Evolutionary conservation across 371 early-diverging fungal species (phyloP), one percentile per base, ranked within the genome.

Genomic region (Mortierella sp.): DNA sequence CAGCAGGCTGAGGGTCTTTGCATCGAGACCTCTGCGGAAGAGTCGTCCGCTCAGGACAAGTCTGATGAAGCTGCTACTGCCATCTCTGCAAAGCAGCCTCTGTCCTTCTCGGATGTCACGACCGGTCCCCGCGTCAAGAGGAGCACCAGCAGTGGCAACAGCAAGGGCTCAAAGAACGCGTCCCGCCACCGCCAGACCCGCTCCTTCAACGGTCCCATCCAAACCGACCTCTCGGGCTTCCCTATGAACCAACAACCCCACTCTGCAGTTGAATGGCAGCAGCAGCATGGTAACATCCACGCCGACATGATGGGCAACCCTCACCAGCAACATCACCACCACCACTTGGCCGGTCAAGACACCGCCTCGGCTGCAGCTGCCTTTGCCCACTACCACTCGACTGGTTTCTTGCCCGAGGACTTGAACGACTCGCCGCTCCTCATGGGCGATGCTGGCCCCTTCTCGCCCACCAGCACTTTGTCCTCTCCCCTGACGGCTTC

Each of bases 181-280:
- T 76, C 81, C n/a, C 79, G 85, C n/a, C 85, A 85, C 48, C 85
- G 85, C 77, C 85, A 85, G 79, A 85, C 85, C 0, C 81, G 85
- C 18, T 85, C 85, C n/a, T 78, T 85, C 75, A 81, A 79, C 4
- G 81, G 85, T 7, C 81, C 81, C 27, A 81, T 81, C 65, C 76
- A 81, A 16, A 74, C 85, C 0, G 85, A 84, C 21, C 49, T 74
- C 58, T 60, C 74, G 35, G 79, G 83, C 12, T 63, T 76, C 46
- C 74, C 76, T 35, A 32, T 73, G 51, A 51, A 41, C 16, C 72
- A 72, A 41, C 51, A 49, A 55, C 21, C 68, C 5, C 11, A 55
- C 44, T 71, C 75, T 32, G 75, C 75, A 4, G 74, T 71, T 41
- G 78, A 82, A 49, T 82, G 82, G 82, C 77, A 76, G 11, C 74